These are phyloP conservation scores for Neopestalotiopsis sp. DNA, from an alignment of 2,329 filamentous ascomycete species.

Conservation along the genomic window DNA sequence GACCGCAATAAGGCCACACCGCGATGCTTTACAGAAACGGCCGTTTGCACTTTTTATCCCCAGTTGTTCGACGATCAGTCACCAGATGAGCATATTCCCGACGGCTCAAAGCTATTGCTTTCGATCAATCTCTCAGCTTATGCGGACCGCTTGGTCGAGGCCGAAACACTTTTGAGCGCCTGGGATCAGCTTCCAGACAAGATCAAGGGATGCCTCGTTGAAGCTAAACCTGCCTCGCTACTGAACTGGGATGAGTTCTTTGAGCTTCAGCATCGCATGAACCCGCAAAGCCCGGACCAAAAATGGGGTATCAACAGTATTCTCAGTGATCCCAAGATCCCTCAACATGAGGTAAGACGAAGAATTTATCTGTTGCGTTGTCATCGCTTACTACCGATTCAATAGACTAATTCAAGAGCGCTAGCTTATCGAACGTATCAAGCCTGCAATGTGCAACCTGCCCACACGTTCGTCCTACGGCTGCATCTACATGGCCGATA, in stretches of 20 bases:
- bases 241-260: conserved; percentile 4
- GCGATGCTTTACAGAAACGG: conserved; percentile 8
- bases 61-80: conserved; percentile 7
- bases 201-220: background rate
- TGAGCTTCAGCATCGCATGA: conserved; percentile 8
- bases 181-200: background rate
- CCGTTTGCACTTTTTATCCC: conserved; percentile 6
- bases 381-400: background rate
- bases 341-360: background rate
- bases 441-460: conserved; percentile 13
- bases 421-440: conserved; percentile 8
- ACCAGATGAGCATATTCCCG: background rate
- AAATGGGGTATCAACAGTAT: conserved; percentile 9
- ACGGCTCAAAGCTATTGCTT: background rate
- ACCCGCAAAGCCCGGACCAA: background rate
- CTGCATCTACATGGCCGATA: conserved; percentile 15
- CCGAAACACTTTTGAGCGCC: background rate
- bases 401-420: background rate
- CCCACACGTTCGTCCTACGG: conserved; percentile 11
- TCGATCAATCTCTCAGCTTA: conserved; percentile 8
- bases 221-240: conserved; percentile 4
- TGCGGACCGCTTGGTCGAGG: conserved; percentile 11
- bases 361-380: background rate
- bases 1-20: conserved; percentile 7
- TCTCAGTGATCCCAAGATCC: conserved; percentile 9